Evolutionary conservation across 176 grass and related monocot species (phyloP).

Genomic region (Eleusine indica): DNA sequence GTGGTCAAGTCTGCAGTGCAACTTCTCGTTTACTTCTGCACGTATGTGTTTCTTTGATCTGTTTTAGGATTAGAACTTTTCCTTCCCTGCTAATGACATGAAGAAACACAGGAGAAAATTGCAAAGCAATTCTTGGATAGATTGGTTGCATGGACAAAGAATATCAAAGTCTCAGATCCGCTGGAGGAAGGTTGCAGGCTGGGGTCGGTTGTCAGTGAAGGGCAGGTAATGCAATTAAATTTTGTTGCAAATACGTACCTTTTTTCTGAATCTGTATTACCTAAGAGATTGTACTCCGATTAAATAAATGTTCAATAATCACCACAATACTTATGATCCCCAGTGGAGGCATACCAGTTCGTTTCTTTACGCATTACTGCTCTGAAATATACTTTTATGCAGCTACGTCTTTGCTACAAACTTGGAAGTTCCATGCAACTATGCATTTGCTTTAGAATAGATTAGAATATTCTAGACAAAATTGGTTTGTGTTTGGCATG

Average conservation of each 20-base stretch:
- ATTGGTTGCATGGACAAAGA: constrained; percentile 81
- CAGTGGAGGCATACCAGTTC: neutral
- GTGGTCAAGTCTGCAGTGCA: constrained; percentile 98
- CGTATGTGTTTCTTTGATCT: constrained; percentile 54
- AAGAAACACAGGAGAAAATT: constrained; percentile 73
- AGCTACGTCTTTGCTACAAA: constrained; percentile 8
- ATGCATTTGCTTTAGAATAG: neutral
- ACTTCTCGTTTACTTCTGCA: constrained; percentile 92
- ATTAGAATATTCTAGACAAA: neutral
- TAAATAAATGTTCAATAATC: neutral
- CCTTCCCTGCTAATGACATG: constrained; percentile 30
- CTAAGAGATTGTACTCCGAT: neutral
- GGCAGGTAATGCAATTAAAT: constrained; percentile 65
- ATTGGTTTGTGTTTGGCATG: neutral
- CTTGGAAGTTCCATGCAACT: neutral
- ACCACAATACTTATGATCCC: neutral
- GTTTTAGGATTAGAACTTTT: constrained; percentile 6
- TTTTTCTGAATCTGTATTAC: constrained; percentile 20
- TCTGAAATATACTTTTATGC: neutral
- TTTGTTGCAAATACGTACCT: constrained; percentile 19
- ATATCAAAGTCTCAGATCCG: constrained; percentile 89
- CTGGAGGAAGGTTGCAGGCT: constrained; percentile 94
- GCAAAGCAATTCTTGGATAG: constrained; percentile 74
- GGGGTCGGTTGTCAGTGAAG: constrained; percentile 86
- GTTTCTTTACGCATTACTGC: neutral